These are phyloP conservation scores for Phialocephala subalpina DNA, from an alignment of 2,329 filamentous ascomycete genomes.

Conservation along the genomic window DNA sequence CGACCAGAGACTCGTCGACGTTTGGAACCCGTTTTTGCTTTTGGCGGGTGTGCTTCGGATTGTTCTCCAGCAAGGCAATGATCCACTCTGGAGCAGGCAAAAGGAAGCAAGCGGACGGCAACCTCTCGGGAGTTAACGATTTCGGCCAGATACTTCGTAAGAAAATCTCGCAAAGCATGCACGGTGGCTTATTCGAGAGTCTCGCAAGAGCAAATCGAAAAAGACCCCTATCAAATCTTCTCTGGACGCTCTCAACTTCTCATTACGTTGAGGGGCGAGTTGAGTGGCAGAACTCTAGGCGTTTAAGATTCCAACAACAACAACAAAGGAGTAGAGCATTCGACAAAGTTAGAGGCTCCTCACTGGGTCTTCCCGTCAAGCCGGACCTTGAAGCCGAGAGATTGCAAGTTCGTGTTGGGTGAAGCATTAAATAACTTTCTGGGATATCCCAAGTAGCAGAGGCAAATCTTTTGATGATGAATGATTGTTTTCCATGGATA, in stretches of 20 bases:
- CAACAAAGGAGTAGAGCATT: neutral
- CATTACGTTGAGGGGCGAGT: too few species aligned
- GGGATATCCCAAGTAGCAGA: neutral
- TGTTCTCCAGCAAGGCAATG: slow-evolving; percentile 2
- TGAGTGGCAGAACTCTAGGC: neutral
- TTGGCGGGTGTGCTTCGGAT: neutral
- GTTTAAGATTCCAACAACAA: neutral
- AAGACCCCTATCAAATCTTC: neutral
- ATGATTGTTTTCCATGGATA: neutral
- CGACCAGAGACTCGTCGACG: neutral
- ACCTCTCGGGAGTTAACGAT: neutral
- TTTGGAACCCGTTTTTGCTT: neutral
- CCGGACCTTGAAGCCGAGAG: neutral
- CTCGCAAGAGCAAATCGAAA: neutral
- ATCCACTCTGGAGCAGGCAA: neutral
- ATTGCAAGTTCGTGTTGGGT: neutral
- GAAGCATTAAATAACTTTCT: too few species aligned
- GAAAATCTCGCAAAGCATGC: neutral
- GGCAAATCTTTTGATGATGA: neutral
- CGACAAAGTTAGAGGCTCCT: neutral
- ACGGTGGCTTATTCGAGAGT: neutral
- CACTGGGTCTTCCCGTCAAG: neutral
- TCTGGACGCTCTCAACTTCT: too few species aligned
- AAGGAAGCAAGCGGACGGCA: neutral
- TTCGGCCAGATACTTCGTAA: neutral